Evolutionary conservation across 108 stramenopile genomes (phyloP), one percentile per base, ranked within the genome.

Genomic region (Pseudonitzschia multistriata): DNA sequence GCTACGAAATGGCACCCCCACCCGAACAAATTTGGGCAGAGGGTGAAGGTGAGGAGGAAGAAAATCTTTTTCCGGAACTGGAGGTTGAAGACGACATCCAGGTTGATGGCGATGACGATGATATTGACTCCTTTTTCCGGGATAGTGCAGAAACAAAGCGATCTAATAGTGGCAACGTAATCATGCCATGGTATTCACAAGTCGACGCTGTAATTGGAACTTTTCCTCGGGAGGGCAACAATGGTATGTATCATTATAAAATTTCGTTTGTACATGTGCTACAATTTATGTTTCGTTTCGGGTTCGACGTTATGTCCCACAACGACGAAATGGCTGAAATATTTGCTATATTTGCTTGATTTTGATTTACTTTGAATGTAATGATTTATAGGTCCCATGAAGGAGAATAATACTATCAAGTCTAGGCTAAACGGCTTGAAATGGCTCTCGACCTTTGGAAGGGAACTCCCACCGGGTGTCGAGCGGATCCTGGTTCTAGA

Each of bases 111-210:
- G 74, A 61, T 0, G 79, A 80, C 25, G 77, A 75, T 19, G 59
- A 47, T 3, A 76, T 85, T 49, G 57, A 47, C 14, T 52, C 85
- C 67, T 83, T 85, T 24, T 87, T 87, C 70, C 86, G 87, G 63
- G 84, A 83, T 27, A 86, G 85, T 62, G 77, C 83, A 27, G 22
- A 48, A 22, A 80, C 88, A 57, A 80, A 83, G 30, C 45, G 47
- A 27, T 67, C 82, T 30, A 52, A 52, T 25, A 67, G 71, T 8
- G 72, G 67, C 33, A 85, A 74, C 61, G 88, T 89, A 17, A 90
- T 90, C 84, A 93, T 90, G 89, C 88, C 88, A 19, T 89, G 88
- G 88, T 93, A 93, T 74, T 87, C 90, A 52, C 89, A 93, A 62
- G 86, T 85, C 21, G 92, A 93, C 68, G 92, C 92, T 17, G 85